A percentile compares a stretch with the other conserved stretches of the same genome.
Evolutionary conservation across 2,329 filamentous ascomycete genomes (phyloP).

Genomic region (Penicillium sp.): DNA sequence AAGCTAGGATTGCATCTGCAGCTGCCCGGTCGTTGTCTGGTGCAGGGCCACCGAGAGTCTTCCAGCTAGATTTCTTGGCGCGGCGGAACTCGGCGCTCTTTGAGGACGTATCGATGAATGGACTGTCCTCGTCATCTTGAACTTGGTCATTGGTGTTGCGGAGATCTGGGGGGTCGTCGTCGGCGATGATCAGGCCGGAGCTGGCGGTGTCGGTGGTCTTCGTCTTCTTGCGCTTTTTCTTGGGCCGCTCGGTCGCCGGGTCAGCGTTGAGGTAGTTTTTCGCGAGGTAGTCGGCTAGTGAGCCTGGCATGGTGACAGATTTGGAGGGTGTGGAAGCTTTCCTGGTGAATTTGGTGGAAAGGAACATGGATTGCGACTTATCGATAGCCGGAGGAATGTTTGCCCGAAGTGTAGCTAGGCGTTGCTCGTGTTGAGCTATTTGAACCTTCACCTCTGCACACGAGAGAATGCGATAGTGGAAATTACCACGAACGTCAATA

Average conservation of each 20-base stretch:
- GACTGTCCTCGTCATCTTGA: constrained; percentile 40
- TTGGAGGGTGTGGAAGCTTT: neutral
- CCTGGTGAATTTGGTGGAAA: constrained; percentile 1
- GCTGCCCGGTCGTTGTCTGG: constrained; percentile 53
- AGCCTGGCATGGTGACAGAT: constrained; percentile 24
- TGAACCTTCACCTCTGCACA: neutral
- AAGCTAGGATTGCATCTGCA: constrained; percentile 75
- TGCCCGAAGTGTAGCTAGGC: constrained; percentile 16
- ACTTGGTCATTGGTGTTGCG: constrained; percentile 26
- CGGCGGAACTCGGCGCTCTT: constrained; percentile 61
- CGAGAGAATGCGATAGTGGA: neutral
- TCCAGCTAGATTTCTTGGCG: constrained; percentile 79
- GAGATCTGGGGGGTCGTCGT: constrained; percentile 41
- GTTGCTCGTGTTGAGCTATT: neutral
- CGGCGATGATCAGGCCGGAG: constrained; percentile 40
- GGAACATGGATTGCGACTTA: constrained; percentile 13
- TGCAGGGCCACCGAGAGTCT: constrained; percentile 57
- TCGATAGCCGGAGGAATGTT: constrained; percentile 25
- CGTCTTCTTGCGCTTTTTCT: constrained; percentile 57
- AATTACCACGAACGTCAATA: constrained; percentile 14
- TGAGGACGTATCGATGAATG: constrained; percentile 27
- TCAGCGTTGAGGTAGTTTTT: constrained; percentile 82
- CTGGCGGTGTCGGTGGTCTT: constrained; percentile 47
- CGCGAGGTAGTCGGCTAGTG: constrained; percentile 80
- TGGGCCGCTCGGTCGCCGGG: constrained; percentile 46